phyloP scores from a whole-genome alignment of 2,329 filamentous ascomycete genomes.

The Sarocladiaceae sp. region DNA sequence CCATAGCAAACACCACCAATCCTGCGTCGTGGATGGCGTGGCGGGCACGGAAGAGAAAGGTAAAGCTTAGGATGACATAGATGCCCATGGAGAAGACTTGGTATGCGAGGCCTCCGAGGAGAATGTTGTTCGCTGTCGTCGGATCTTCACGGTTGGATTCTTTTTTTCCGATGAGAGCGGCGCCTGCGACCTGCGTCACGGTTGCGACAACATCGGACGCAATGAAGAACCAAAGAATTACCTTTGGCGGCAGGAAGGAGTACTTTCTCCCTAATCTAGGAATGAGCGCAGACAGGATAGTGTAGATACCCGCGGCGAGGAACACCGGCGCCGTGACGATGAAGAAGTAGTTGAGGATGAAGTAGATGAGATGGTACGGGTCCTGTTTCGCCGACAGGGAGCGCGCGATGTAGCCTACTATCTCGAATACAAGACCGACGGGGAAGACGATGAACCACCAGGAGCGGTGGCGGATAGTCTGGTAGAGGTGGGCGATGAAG shows the following conservation, averaged over 20 bases:
- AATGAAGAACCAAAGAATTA: constrained; percentile 49
- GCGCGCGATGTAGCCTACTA: constrained; percentile 43
- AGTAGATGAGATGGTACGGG: constrained; percentile 48
- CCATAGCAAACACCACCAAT: constrained; percentile 32
- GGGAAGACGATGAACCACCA: constrained; percentile 42
- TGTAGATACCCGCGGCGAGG: constrained; percentile 49
- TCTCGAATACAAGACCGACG: constrained; percentile 39
- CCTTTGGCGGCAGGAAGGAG: constrained; percentile 36
- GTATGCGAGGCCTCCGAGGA: constrained; percentile 47
- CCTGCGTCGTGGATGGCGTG: constrained; percentile 20
- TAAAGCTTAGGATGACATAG: constrained; percentile 36
- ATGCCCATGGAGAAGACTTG: constrained; percentile 46
- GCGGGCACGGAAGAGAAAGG: constrained; percentile 33
- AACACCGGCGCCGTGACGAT: constrained; percentile 55
- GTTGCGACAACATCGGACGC: constrained; percentile 47
- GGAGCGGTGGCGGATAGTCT: constrained; percentile 29
- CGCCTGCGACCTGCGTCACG: constrained; percentile 46
- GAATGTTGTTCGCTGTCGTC: constrained; percentile 45
- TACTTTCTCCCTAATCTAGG: constrained; percentile 34
- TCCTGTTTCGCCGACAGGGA: constrained; percentile 40
- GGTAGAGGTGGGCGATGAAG: constrained; percentile 28
- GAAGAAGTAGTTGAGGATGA: constrained; percentile 55
- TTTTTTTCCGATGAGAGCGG: constrained; percentile 44
- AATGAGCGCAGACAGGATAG: constrained; percentile 45
- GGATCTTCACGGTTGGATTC: constrained; percentile 43